A percentile compares a stretch with the other conserved stretches of the same genome.
These are phyloP conservation scores for Noccaea bulbosa DNA, from an alignment of 345 rosid genomes.

Conservation along the genomic window DNA sequence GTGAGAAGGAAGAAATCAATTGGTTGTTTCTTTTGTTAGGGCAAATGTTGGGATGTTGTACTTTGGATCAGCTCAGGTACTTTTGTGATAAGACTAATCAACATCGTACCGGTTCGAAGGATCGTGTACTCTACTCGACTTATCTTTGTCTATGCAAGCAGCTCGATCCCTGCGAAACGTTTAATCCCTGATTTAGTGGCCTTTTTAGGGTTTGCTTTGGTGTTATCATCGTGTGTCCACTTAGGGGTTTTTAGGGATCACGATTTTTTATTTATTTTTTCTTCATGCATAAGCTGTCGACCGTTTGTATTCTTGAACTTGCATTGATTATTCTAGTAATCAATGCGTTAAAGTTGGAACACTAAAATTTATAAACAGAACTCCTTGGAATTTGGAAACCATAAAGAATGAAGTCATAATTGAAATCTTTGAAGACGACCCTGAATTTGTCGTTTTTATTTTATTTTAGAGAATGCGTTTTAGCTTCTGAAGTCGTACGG, in stretches of 20 bases:
- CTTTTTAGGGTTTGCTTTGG: constrained; percentile 8
- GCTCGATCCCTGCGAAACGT: constrained; percentile 54
- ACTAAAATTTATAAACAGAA: no score
- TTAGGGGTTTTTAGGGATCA: neutral
- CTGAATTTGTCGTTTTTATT: no score
- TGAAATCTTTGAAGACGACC: no score
- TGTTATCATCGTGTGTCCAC: constrained; percentile 3
- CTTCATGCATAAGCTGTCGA: neutral
- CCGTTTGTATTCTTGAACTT: neutral
- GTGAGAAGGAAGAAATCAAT: constrained; percentile 55
- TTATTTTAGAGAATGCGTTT: no score
- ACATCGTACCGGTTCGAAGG: constrained; percentile 81
- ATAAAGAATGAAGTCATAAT: neutral
- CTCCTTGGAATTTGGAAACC: neutral
- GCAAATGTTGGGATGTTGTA: constrained; percentile 72
- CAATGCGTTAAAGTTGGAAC: neutral
- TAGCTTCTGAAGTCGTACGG: no score
- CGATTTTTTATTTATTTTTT: neutral
- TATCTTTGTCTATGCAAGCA: constrained; percentile 66
- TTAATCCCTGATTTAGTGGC: neutral
- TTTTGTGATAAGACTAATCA: constrained; percentile 64
- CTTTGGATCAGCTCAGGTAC: constrained; percentile 68
- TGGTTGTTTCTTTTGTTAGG: constrained; percentile 92
- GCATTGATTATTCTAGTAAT: neutral
- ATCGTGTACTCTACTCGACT: constrained; percentile 64